Base-by-base conservation (phyloP, 179 eudicot species). In the Silene coronaria region DNA sequence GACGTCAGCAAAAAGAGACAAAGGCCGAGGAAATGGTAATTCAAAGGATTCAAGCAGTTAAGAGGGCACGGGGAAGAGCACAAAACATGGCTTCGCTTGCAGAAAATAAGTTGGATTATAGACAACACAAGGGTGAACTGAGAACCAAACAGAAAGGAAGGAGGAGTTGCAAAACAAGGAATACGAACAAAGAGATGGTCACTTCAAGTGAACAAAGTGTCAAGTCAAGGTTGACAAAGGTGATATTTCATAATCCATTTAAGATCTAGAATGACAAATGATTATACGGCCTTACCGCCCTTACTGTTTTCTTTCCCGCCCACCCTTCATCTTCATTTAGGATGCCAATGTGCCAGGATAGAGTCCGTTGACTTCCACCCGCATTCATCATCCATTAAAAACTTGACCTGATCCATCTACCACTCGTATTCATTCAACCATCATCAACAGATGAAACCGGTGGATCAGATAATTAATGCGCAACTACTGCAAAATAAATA, bases 171-270 rank as follows among this genome's bases (percentile, higher is more conserved):
- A 83, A 79, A 75, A 81, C 82, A 9, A 86, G 86, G 84, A 80
- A 86, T 76, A 84, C 74, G 63, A 85, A 78, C 70, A 86, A 79
- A 70, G 86, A 75, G 78, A 63, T 61, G 19, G 61, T 77, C 42
- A 80, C 66, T 77, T 79, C 80, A 30, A 77, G 79, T 19, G 89
- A 84, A 73, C 70, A 67, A 64, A 84, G 83, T 79, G 84, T 84
- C 75, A 84, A 76, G 71, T 87, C 82, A 71, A 86, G 78, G 75
- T 78, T 90, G 73, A 78, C 80, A 38, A 86, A 89, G 95, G 94
- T 91, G 79, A 79, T 57, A 36, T 10, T 46, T 45, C 21, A 5
- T 28, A 12, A 45, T 45, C 57, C 2, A n/a, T 30, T 10, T 13
- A 21, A 75, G 23, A 59, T 17, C 63, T 19, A 21, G 51, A 61